Percentiles rank a stretch among this genome's conserved stretches.
Conservation (phyloP, 2,329 filamentous ascomycete genomes). For the Thielaviopsis ethacetica region DNA sequence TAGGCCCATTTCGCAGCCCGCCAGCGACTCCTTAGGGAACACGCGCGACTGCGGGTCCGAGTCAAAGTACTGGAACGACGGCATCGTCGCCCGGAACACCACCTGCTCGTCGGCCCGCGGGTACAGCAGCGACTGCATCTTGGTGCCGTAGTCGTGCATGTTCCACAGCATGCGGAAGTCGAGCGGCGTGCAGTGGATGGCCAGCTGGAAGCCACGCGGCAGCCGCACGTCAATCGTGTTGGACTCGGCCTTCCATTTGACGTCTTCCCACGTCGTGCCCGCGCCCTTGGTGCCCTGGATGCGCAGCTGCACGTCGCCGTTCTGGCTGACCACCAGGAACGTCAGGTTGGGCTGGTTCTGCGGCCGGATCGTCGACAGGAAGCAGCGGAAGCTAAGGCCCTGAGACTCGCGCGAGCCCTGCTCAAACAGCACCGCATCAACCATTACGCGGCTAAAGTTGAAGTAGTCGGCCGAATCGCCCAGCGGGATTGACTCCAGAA, state of each 20-base stretch:
- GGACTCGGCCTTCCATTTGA: slow-evolving; percentile 58
- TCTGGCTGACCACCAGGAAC: slow-evolving; percentile 65
- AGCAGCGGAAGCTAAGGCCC: slow-evolving; percentile 52
- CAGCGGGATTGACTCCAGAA: slow-evolving; percentile 53
- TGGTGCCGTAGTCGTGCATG: slow-evolving; percentile 71
- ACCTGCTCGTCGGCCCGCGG: slow-evolving; percentile 52
- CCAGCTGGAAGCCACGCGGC: slow-evolving; percentile 59
- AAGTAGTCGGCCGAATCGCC: slow-evolving; percentile 60
- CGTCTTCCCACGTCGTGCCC: slow-evolving; percentile 65
- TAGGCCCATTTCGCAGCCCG: slow-evolving; percentile 54
- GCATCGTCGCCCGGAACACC: slow-evolving; percentile 52
- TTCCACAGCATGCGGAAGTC: slow-evolving; percentile 68
- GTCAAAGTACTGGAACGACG: slow-evolving; percentile 69
- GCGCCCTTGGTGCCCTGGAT: slow-evolving; percentile 52
- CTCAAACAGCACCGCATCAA: slow-evolving; percentile 59
- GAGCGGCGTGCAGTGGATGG: slow-evolving; percentile 53
- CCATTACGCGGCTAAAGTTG: slow-evolving; percentile 63
- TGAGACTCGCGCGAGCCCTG: slow-evolving; percentile 47
- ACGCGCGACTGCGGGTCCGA: slow-evolving; percentile 48
- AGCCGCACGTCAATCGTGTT: slow-evolving; percentile 52
- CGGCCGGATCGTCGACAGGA: slow-evolving; percentile 59
- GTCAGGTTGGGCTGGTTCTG: slow-evolving; percentile 53
- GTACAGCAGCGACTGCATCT: slow-evolving; percentile 55
- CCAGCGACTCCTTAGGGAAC: slow-evolving; percentile 61
- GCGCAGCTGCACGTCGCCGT: slow-evolving; percentile 55